A percentile compares a stretch with the other conserved stretches of the same genome.
Evolutionary conservation across 2,329 filamentous ascomycete genomes (phyloP).

Genomic region (Plectosphaerella cucumerina): DNA sequence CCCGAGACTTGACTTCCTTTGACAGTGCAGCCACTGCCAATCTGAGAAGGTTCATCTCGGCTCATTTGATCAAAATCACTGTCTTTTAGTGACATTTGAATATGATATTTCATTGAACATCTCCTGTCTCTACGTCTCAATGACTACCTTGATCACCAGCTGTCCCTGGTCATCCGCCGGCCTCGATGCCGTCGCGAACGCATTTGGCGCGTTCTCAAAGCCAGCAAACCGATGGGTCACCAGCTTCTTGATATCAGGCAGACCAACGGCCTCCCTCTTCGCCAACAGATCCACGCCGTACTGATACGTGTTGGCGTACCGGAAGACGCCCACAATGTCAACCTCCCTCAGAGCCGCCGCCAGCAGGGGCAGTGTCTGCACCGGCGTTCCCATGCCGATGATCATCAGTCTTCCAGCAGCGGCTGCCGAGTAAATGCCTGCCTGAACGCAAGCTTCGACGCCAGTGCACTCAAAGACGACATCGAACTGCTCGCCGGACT

Average conservation of each 20-base stretch:
- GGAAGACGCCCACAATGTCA: slow-evolving; percentile 3
- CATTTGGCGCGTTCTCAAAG: slow-evolving; percentile 7
- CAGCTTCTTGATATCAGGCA: slow-evolving; percentile 13
- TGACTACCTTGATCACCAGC: slow-evolving; percentile 14
- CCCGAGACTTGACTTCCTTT: too few species aligned
- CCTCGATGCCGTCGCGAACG: slow-evolving; percentile 10
- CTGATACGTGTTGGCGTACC: slow-evolving; percentile 13
- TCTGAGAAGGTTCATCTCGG: too few species aligned
- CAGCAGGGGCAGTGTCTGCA: slow-evolving; percentile 50
- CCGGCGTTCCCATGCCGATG: slow-evolving; percentile 55
- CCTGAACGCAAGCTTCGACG: slow-evolving; percentile 12
- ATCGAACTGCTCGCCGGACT: slow-evolving; percentile 4
- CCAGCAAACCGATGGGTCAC: slow-evolving; percentile 12
- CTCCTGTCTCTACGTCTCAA: slow-evolving; percentile 8
- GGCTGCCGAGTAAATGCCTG: slow-evolving; percentile 23
- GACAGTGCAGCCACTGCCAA: too few species aligned
- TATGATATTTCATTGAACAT: too few species aligned
- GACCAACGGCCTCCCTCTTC: slow-evolving; percentile 4
- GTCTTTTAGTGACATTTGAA: too few species aligned
- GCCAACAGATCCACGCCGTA: slow-evolving; percentile 14
- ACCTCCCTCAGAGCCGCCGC: slow-evolving; percentile 17
- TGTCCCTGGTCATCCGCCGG: slow-evolving; percentile 13
- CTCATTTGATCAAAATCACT: too few species aligned
- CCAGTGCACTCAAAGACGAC: slow-evolving; percentile 15
- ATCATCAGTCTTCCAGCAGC: slow-evolving; percentile 50